phyloP scores from a whole-genome alignment of 805 yeast species.

The Candida xyloterini region DNA sequence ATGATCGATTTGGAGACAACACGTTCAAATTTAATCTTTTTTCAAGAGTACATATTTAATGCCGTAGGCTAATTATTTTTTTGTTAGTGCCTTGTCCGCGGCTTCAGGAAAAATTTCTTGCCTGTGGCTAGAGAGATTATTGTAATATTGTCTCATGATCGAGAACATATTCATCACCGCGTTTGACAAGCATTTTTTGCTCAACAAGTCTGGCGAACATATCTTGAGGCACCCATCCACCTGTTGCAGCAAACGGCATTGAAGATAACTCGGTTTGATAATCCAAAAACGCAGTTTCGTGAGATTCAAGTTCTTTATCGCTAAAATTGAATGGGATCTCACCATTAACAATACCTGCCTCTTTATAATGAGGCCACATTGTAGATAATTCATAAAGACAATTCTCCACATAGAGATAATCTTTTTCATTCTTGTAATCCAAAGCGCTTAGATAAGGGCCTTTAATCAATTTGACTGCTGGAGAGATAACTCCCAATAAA shows the following conservation, averaged over 20 bases:
- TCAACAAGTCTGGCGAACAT: conserved; percentile 71
- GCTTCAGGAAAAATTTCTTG: conserved; percentile 3
- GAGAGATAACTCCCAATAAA: conserved; percentile 79
- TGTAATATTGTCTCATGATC: conserved; percentile 29
- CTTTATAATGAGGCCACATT: conserved; percentile 65
- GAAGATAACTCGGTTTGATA: conserved; percentile 68
- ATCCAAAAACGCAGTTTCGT: conserved; percentile 54
- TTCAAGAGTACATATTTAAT: neutral
- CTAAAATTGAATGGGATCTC: conserved; percentile 42
- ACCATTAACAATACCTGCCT: conserved; percentile 52
- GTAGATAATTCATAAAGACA: conserved; percentile 61
- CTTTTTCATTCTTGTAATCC: conserved; percentile 56
- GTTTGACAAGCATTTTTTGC: conserved; percentile 64
- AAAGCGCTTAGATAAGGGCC: conserved; percentile 60
- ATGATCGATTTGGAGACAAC: too few relatives aligned
- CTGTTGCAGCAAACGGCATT: conserved; percentile 83
- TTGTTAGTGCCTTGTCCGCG: conserved; percentile 2
- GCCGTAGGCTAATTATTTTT: neutral
- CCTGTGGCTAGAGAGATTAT: neutral
- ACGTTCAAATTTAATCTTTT: too few relatives aligned
- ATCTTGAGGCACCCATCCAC: conserved; percentile 96
- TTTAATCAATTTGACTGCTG: conserved; percentile 68
- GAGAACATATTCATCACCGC: conserved; percentile 44
- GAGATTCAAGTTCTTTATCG: conserved; percentile 56
- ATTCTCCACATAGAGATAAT: conserved; percentile 62